Evolutionary conservation across 2,329 filamentous ascomycete species (phyloP).

Genomic region (Phoma sp.): DNA sequence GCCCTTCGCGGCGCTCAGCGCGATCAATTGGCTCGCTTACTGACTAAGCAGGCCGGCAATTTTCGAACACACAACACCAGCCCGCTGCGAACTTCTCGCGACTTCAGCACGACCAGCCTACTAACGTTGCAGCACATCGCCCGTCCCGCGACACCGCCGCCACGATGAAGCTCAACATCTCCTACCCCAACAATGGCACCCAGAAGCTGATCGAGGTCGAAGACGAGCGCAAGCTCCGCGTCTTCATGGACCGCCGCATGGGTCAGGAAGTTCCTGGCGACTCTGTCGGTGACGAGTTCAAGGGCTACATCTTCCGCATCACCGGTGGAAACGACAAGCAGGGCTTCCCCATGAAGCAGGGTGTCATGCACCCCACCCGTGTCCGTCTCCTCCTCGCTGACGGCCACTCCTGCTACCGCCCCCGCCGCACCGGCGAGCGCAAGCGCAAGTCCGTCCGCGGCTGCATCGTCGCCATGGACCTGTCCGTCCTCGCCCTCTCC

Average conservation of each 20-base stretch:
- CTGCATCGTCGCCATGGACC: slow-evolving; percentile 96
- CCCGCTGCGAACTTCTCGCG: slow-evolving; percentile 10
- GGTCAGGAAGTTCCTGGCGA: slow-evolving; percentile 91
- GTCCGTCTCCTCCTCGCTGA: slow-evolving; percentile 94
- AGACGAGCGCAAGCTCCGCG: slow-evolving; percentile 98
- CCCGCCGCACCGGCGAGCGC: slow-evolving; percentile 96
- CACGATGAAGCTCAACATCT: slow-evolving; percentile 79
- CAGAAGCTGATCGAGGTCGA: slow-evolving; percentile 99
- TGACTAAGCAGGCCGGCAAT: slow-evolving; percentile 6
- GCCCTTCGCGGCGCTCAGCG: neutral
- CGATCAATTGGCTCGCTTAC: slow-evolving; percentile 10
- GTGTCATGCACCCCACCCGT: slow-evolving; percentile 98
- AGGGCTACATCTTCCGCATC: slow-evolving; percentile 99
- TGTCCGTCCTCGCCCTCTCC: slow-evolving; percentile 90
- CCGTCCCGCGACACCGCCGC: slow-evolving; percentile 33
- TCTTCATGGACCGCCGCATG: slow-evolving; percentile 99
- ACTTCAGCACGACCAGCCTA: slow-evolving; percentile 35
- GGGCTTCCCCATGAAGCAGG: slow-evolving; percentile 99
- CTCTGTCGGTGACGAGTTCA: slow-evolving; percentile 98
- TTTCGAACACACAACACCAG: slow-evolving; percentile 1
- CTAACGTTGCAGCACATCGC: slow-evolving; percentile 46
- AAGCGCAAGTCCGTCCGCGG: slow-evolving; percentile 99
- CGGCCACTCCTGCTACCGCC: slow-evolving; percentile 99
- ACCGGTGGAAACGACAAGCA: slow-evolving; percentile 99
- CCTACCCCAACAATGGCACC: slow-evolving; percentile 98